A percentile compares a stretch with the other conserved stretches of the same genome.
Evolutionary conservation across 139 green algal species (phyloP).

Genomic region (Tetradesmus obliquus): DNA sequence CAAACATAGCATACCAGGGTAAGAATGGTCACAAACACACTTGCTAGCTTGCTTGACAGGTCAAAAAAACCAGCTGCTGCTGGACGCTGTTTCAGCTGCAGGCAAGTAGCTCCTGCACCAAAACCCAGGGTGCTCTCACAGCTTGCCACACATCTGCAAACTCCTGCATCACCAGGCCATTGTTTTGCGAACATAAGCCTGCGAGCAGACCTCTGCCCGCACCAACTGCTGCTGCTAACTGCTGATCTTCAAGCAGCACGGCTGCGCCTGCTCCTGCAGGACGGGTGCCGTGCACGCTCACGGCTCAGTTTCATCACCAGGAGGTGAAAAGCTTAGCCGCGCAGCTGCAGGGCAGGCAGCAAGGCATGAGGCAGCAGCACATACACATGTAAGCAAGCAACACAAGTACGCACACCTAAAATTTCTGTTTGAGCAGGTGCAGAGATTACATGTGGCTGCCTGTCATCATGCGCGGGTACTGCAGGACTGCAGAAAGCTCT

Average conservation of each 20-base stretch:
- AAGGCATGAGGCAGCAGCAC: not conserved
- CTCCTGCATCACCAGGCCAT: not conserved
- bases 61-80: not conserved
- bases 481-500: not conserved
- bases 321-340: not conserved
- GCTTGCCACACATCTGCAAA: too few species aligned
- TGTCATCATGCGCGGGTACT: too few species aligned
- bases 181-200: not conserved
- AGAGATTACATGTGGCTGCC: not conserved
- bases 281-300: not conserved
- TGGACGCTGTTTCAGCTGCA: not conserved
- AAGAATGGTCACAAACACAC: constrained; percentile 12
- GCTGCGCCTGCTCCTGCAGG: not conserved
- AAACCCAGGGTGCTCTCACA: not conserved
- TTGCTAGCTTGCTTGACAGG: not conserved
- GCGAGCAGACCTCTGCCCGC: not conserved
- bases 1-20: not conserved
- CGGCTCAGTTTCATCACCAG: not conserved
- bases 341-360: not conserved
- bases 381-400: not conserved
- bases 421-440: not conserved
- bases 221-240: not conserved
- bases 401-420: not conserved
- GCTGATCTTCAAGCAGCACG: not conserved
- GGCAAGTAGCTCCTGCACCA: not conserved